Conservation (phyloP, 2,329 filamentous ascomycete species). For the Fusarium robinianum region DNA sequence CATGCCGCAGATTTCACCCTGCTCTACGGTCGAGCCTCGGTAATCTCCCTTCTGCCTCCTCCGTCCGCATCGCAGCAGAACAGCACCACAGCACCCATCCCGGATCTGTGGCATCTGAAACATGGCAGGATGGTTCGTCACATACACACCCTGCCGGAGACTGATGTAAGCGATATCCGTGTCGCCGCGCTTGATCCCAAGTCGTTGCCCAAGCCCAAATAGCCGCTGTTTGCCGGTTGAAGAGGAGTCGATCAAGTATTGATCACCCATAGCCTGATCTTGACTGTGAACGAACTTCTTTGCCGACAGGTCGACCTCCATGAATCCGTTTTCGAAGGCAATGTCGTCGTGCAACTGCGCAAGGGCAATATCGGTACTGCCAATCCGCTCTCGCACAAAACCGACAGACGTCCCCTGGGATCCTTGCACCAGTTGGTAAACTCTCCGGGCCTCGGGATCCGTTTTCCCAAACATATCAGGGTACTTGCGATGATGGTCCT, state of each 20-base stretch:
- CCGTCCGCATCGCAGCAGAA: neutral
- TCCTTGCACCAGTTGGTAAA: neutral
- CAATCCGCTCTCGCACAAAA: neutral
- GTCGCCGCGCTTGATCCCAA: neutral
- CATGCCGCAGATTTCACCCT: neutral
- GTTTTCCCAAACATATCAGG: neutral
- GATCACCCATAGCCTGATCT: neutral
- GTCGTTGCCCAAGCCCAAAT: neutral
- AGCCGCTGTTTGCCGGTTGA: neutral
- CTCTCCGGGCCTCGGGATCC: neutral
- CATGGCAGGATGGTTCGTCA: neutral
- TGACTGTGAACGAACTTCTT: neutral
- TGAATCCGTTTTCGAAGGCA: neutral
- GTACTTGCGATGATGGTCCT: neutral
- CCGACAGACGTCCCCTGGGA: neutral
- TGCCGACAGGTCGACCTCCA: neutral
- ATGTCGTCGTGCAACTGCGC: neutral
- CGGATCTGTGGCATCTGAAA: neutral
- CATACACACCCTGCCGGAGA: neutral
- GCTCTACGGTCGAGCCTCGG: neutral
- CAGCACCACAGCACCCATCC: neutral
- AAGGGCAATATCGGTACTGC: neutral
- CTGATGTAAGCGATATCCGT: neutral
- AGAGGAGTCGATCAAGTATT: neutral
- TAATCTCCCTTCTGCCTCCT: neutral